These are phyloP conservation scores for Talaromyces sp. DNA, from an alignment of 2,329 filamentous ascomycete genomes.

Conservation along the genomic window DNA sequence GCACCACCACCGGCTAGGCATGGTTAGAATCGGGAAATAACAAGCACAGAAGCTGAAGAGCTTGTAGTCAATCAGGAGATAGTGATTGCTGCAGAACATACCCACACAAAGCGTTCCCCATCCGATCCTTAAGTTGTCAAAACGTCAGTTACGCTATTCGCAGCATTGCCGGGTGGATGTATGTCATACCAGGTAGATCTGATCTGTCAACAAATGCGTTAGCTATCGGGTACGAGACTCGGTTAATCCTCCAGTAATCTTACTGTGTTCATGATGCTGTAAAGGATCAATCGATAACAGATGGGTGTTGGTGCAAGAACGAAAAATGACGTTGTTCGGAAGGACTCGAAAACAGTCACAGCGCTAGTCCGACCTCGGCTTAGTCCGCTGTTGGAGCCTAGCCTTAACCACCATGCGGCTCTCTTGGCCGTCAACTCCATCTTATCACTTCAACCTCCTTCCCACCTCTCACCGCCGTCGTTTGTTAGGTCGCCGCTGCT, in stretches of 20 bases:
- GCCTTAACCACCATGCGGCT: neutral
- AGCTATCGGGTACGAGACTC: neutral
- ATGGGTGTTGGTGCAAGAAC: neutral
- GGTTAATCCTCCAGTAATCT: neutral
- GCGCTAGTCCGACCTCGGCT: neutral
- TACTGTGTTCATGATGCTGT: conserved; percentile 46
- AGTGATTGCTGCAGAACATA: conserved; percentile 38
- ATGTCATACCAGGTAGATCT: conserved; percentile 50
- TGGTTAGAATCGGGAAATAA: neutral
- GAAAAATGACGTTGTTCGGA: neutral
- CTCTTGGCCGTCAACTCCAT: neutral
- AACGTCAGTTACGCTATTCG: conserved; percentile 14
- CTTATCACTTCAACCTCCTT: neutral
- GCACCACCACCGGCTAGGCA: conserved; percentile 76
- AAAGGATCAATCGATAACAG: neutral
- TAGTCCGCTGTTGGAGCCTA: neutral
- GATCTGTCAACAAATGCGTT: conserved; percentile 35
- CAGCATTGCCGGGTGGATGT: neutral
- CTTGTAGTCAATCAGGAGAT: neutral
- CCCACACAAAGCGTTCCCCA: conserved; percentile 86
- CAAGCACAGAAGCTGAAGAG: neutral
- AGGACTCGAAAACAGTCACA: neutral
- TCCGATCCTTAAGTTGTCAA: conserved; percentile 60
- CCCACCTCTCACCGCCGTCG: neutral
- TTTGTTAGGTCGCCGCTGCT: neutral